These are phyloP conservation scores for Colletotrichum tanaceti DNA, from an alignment of 2,329 filamentous ascomycete genomes.

Conservation along the genomic window DNA sequence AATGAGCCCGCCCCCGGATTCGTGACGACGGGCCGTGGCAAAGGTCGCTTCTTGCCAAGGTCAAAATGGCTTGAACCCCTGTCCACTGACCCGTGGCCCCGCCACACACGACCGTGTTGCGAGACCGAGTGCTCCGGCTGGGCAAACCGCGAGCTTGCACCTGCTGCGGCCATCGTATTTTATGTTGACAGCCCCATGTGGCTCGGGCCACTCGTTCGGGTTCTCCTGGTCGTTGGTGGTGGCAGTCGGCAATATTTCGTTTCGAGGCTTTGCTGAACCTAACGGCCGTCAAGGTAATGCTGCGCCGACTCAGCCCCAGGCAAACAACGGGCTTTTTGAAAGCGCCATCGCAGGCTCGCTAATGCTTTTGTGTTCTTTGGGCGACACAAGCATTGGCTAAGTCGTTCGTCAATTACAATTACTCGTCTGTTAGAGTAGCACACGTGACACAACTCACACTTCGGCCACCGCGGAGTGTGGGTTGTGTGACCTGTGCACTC, in stretches of 20 bases:
- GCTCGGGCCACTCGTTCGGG: slow-evolving; percentile 24
- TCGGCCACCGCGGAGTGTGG: too few species aligned
- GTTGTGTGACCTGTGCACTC: too few species aligned
- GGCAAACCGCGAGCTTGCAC: slow-evolving; percentile 11
- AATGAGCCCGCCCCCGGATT: slow-evolving; percentile 17
- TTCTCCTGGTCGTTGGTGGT: background rate
- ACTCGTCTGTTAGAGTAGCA: too few species aligned
- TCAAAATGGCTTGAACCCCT: slow-evolving; percentile 14
- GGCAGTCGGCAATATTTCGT: background rate
- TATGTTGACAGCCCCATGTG: slow-evolving; percentile 12
- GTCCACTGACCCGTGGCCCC: slow-evolving; percentile 1
- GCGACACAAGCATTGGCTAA: background rate
- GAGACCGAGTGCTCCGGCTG: slow-evolving; percentile 35
- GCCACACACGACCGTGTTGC: slow-evolving; percentile 12
- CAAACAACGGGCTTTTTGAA: background rate
- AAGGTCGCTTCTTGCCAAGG: slow-evolving; percentile 14
- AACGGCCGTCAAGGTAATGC: slow-evolving; percentile 12
- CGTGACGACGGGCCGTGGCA: slow-evolving; percentile 18
- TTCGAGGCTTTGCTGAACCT: slow-evolving; percentile 7
- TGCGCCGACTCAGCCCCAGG: slow-evolving; percentile 35
- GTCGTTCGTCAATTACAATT: too few species aligned
- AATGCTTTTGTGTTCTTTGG: background rate
- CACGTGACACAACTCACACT: too few species aligned
- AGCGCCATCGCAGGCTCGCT: slow-evolving; percentile 6
- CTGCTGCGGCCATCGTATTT: background rate